These are phyloP conservation scores for Hypomyces rosellus DNA, from an alignment of 2,329 filamentous ascomycete genomes.

Conservation along the genomic window DNA sequence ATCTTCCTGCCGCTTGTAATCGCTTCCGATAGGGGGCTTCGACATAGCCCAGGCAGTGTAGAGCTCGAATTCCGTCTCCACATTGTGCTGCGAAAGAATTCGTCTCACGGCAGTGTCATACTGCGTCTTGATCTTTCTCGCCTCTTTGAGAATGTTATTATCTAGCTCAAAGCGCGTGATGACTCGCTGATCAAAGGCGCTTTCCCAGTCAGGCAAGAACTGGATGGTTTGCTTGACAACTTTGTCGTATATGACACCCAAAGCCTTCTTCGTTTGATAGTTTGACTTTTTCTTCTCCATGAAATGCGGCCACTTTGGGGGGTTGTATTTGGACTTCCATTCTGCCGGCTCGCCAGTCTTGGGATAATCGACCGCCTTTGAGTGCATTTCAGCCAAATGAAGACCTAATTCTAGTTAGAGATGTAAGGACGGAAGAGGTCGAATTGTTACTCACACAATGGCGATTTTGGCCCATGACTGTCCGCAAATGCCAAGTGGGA, in stretches of 20 bases:
- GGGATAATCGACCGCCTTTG: constrained; percentile 86
- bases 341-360: constrained; percentile 78
- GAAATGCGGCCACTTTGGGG: constrained; percentile 72
- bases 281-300: constrained; percentile 61
- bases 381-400: constrained; percentile 73
- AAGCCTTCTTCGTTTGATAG: constrained; percentile 64
- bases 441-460: constrained; percentile 53
- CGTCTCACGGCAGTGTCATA: constrained; percentile 75
- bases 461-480: constrained; percentile 56
- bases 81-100: constrained; percentile 78
- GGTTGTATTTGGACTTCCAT: constrained; percentile 56
- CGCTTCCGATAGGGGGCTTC: constrained; percentile 62
- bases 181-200: constrained; percentile 71
- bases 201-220: constrained; percentile 66
- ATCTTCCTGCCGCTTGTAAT: constrained; percentile 84
- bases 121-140: constrained; percentile 60
- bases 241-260: constrained; percentile 78
- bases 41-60: constrained; percentile 80
- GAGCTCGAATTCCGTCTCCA: constrained; percentile 84
- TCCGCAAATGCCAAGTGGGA: constrained; percentile 79
- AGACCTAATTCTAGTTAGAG: constrained; percentile 39
- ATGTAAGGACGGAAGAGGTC: no score
- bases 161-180: constrained; percentile 54
- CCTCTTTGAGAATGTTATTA: constrained; percentile 49
- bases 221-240: constrained; percentile 51